A percentile compares a stretch with the other conserved stretches of the same genome.
Evolutionary conservation across 441 rosid genomes (phyloP).

Genomic region (Croton setiger): DNA sequence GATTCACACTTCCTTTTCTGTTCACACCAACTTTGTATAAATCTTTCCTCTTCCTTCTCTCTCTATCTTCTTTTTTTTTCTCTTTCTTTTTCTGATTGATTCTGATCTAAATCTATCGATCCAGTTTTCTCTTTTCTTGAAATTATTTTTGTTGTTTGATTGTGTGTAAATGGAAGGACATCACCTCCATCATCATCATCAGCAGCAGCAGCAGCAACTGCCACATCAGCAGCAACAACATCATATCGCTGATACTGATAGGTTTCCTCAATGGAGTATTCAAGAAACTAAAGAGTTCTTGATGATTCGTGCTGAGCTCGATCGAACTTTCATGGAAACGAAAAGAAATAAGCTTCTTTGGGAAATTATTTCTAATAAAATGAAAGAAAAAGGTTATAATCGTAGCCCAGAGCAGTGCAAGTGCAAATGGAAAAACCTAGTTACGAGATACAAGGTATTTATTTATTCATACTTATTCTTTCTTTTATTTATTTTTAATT

Average conservation of each 20-base stretch:
- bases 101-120: conserved; percentile 16
- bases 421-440: conserved; percentile 99
- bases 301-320: conserved; percentile 73
- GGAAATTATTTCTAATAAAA: conserved; percentile 68
- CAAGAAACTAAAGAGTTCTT: conserved; percentile 86
- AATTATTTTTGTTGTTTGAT: conserved; percentile 10
- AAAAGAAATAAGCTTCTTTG: conserved; percentile 87
- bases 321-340: conserved; percentile 88
- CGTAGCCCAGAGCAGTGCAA: conserved; percentile 99
- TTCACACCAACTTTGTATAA: conserved; percentile 45
- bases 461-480: neutral
- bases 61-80: conserved; percentile 18
- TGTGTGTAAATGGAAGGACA: conserved; percentile 46
- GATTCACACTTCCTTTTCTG: conserved; percentile 48
- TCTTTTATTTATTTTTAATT: neutral
- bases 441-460: conserved; percentile 81
- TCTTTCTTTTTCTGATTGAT: conserved; percentile 15
- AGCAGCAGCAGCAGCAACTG: conserved; percentile 36
- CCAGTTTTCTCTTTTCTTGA: conserved; percentile 3
- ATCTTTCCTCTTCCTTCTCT: conserved; percentile 22
- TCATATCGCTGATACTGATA: conserved; percentile 48
- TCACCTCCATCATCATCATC: conserved; percentile 39
- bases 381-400: conserved; percentile 74
- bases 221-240: conserved; percentile 43
- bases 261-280: conserved; percentile 95